A percentile compares a stretch with the other conserved stretches of the same genome.
phyloP scores from a whole-genome alignment of 2,329 filamentous ascomycete species.

The Cryphonectria nitschkei region DNA sequence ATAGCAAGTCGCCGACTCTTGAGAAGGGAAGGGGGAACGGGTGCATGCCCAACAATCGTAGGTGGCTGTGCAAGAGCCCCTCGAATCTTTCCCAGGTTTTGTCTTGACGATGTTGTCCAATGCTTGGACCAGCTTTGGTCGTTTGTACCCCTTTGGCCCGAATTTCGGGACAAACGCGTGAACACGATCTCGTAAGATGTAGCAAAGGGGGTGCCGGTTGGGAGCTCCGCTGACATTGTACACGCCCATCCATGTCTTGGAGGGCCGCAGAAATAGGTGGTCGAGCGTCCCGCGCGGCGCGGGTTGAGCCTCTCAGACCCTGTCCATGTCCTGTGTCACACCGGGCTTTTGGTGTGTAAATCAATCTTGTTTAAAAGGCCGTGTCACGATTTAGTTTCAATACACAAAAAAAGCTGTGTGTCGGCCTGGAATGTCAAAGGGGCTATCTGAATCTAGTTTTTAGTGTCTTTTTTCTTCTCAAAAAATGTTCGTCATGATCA shows the following conservation, averaged over 20 bases:
- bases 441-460: neutral
- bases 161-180: constrained; percentile 10
- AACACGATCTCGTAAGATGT: constrained; percentile 4
- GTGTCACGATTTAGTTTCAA: neutral
- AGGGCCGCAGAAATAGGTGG: neutral
- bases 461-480: too few relatives aligned
- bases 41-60: neutral
- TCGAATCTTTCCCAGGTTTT: neutral
- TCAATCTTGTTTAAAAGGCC: neutral
- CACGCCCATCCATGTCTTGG: neutral
- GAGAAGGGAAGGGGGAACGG: neutral
- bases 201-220: neutral
- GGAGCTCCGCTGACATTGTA: neutral
- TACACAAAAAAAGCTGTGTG: neutral
- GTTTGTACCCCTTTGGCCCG: neutral
- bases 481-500: neutral
- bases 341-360: neutral
- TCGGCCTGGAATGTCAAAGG: neutral
- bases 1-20: neutral
- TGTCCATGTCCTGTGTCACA: neutral
- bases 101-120: neutral
- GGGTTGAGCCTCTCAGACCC: neutral
- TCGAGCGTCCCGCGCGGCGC: neutral
- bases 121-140: neutral
- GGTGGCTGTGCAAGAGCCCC: neutral